These are phyloP conservation scores for Rusavskia elegans DNA, from an alignment of 495 filamentous ascomycete species.

Conservation along the genomic window DNA sequence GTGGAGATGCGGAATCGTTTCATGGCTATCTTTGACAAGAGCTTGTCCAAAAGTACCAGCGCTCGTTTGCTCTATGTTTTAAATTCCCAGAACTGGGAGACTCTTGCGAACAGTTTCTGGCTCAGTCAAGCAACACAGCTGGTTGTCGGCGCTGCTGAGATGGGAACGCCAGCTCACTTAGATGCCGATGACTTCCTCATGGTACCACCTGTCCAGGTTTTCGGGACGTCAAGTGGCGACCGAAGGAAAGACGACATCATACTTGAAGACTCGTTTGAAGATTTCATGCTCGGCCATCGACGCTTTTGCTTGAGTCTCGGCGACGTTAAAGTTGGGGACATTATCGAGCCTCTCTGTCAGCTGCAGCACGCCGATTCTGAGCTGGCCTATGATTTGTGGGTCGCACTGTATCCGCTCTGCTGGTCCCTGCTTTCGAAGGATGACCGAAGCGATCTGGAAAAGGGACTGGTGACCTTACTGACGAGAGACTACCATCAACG, in stretches of 20 bases:
- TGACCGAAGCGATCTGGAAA: constrained; percentile 79
- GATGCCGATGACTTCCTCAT: constrained; percentile 71
- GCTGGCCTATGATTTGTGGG: constrained; percentile 77
- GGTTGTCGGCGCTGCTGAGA: constrained; percentile 77
- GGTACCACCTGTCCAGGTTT: constrained; percentile 52
- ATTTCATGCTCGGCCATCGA: constrained; percentile 58
- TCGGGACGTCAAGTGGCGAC: constrained; percentile 49
- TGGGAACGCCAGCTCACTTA: constrained; percentile 57
- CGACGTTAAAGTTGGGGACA: constrained; percentile 68
- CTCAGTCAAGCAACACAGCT: constrained; percentile 84
- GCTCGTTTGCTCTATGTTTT: constrained; percentile 77
- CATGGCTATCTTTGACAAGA: constrained; percentile 84
- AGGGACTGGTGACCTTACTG: constrained; percentile 68
- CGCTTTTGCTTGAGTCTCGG: constrained; percentile 71
- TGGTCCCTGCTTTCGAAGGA: constrained; percentile 81
- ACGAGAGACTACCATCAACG: constrained; percentile 91
- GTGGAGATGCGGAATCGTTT: constrained; percentile 95
- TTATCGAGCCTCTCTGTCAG: constrained; percentile 84
- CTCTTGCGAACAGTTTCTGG: constrained; percentile 88
- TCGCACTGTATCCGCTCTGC: constrained; percentile 75
- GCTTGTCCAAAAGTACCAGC: constrained; percentile 72
- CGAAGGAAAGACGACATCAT: constrained; percentile 53
- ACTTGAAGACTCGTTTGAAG: constrained; percentile 65
- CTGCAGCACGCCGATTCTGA: constrained; percentile 77
- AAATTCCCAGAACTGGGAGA: constrained; percentile 93